Evolutionary conservation across 2,329 filamentous ascomycete genomes (phyloP).

Genomic region (Xylaria sp.): DNA sequence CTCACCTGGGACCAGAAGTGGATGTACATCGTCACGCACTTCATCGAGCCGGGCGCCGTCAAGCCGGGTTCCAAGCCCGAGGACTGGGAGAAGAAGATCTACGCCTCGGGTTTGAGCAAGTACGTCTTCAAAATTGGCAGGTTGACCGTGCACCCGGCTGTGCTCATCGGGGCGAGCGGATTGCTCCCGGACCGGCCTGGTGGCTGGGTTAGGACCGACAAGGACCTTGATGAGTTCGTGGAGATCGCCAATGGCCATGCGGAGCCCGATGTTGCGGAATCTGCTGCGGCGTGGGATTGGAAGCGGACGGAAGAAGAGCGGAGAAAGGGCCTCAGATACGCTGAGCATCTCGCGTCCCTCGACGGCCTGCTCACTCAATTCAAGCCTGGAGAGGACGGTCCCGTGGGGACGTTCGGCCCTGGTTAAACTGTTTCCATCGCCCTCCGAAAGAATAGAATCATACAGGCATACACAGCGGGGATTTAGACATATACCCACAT

Average conservation of each 20-base stretch:
- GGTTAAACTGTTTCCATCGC: slow-evolving; percentile 46
- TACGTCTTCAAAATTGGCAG: slow-evolving; percentile 86
- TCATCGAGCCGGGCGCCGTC: slow-evolving; percentile 71
- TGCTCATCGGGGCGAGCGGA: slow-evolving; percentile 75
- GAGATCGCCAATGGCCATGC: slow-evolving; percentile 52
- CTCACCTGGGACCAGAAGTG: slow-evolving; percentile 84
- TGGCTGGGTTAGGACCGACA: slow-evolving; percentile 65
- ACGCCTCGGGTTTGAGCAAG: slow-evolving; percentile 79
- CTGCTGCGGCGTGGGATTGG: slow-evolving; percentile 66
- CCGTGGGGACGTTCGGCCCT: slow-evolving; percentile 61
- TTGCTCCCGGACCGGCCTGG: slow-evolving; percentile 79
- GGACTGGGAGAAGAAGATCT: slow-evolving; percentile 70
- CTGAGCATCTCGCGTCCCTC: slow-evolving; percentile 66
- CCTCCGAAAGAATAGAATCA: slow-evolving; percentile 1
- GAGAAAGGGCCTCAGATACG: slow-evolving; percentile 65
- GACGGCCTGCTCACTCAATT: slow-evolving; percentile 65
- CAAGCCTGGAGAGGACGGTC: slow-evolving; percentile 64
- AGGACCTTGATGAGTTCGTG: slow-evolving; percentile 39
- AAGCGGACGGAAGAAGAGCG: slow-evolving; percentile 65
- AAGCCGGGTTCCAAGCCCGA: slow-evolving; percentile 58
- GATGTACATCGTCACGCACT: slow-evolving; percentile 81
- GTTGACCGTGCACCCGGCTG: slow-evolving; percentile 84
- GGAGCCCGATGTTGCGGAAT: slow-evolving; percentile 50
- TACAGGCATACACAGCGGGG: slow-evolving; percentile 25
- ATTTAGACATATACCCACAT: slow-evolving; percentile 29